Percentiles rank a stretch among this genome's conserved stretches.
phyloP scores from a whole-genome alignment of 83 land plant genomes.

The Picea abies region DNA sequence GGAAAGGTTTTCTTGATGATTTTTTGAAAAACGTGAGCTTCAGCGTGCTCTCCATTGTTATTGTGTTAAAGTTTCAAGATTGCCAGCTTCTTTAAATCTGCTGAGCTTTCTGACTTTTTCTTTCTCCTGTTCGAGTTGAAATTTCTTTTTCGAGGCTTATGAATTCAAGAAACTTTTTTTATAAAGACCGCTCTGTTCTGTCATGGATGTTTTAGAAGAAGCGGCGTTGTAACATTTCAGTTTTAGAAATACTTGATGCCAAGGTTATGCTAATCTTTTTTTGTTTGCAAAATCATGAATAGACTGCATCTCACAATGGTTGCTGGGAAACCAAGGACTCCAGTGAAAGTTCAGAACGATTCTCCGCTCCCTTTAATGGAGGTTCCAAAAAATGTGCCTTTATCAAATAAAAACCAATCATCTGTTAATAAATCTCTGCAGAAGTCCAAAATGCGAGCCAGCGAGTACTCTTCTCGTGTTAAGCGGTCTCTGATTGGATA shows the following conservation, averaged over 20 bases:
- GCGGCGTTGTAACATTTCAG: background rate
- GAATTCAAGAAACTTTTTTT: background rate
- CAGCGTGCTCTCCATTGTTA: too few relatives aligned
- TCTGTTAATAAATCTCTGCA: conserved; percentile 13
- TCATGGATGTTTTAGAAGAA: background rate
- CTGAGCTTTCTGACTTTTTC: background rate
- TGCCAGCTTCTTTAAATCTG: background rate
- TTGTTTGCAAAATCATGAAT: conserved; percentile 14
- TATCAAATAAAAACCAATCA: conserved; percentile 10
- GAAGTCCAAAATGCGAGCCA: conserved; percentile 16
- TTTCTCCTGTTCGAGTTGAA: too few relatives aligned
- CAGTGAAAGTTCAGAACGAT: conserved; percentile 28
- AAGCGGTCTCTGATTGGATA: conserved; percentile 46
- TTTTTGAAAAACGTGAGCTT: conserved; percentile 6
- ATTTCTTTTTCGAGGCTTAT: background rate
- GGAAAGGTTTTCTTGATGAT: background rate
- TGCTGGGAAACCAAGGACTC: conserved; percentile 11
- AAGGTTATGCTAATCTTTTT: conserved; percentile 7
- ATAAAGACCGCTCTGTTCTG: background rate
- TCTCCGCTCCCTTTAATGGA: conserved; percentile 17
- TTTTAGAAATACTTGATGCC: background rate
- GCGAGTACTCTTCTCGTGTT: conserved; percentile 28
- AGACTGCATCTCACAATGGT: conserved; percentile 20
- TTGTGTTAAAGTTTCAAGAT: background rate
- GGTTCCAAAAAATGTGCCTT: conserved; percentile 11